A percentile compares a stretch with the other conserved stretches of the same genome.
These are phyloP conservation scores for Lachnellula suecica DNA, from an alignment of 2,329 filamentous ascomycete species.

Conservation along the genomic window DNA sequence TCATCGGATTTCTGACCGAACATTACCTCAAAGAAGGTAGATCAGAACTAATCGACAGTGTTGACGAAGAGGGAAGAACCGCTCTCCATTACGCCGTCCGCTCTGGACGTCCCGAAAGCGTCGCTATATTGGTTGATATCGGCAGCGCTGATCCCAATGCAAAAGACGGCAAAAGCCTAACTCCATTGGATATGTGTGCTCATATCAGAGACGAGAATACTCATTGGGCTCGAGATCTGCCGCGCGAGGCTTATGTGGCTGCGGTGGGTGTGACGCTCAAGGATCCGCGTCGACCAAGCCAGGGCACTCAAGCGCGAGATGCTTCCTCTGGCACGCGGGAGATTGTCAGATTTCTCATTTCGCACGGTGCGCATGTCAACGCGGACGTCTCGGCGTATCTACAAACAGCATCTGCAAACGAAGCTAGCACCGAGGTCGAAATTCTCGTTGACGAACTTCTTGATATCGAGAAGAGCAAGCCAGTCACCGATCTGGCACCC, in stretches of 20 bases:
- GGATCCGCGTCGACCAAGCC: too few relatives aligned
- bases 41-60: conserved; percentile 4
- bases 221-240: too few relatives aligned
- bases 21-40: neutral
- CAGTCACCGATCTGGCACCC: too few relatives aligned
- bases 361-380: too few relatives aligned
- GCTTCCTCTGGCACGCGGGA: too few relatives aligned
- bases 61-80: conserved; percentile 8
- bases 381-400: too few relatives aligned
- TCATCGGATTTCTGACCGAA: conserved; percentile 2
- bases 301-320: too few relatives aligned
- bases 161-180: neutral
- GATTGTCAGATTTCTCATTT: too few relatives aligned
- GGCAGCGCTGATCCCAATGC: conserved; percentile 8
- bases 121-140: conserved; percentile 8
- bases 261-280: neutral
- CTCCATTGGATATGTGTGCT: conserved; percentile 8
- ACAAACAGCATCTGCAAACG: too few relatives aligned
- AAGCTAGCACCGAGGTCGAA: too few relatives aligned
- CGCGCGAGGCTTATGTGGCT: neutral
- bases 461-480: too few relatives aligned
- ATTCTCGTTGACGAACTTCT: too few relatives aligned
- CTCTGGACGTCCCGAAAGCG: conserved; percentile 14
- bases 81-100: conserved; percentile 12
- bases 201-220: conserved; percentile 12